These are phyloP conservation scores for Skeletonema potamos DNA, from an alignment of 108 stramenopile genomes.

Conservation along the genomic window DNA sequence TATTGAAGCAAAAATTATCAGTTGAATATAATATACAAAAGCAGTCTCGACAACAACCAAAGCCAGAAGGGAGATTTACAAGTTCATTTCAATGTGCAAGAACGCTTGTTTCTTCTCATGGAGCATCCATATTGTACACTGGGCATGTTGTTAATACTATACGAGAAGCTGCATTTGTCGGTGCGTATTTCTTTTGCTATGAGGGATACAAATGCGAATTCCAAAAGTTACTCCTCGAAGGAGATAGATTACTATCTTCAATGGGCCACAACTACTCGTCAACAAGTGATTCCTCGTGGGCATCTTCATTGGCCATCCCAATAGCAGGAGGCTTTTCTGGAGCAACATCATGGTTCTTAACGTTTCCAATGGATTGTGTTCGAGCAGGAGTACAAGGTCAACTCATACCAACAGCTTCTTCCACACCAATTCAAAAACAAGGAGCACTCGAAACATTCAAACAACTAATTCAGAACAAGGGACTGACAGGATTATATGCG, in stretches of 20 bases:
- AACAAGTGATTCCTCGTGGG: slow-evolving; percentile 2
- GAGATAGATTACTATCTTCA: slow-evolving; percentile 21
- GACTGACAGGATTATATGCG: slow-evolving; percentile 77
- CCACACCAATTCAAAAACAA: slow-evolving; percentile 27
- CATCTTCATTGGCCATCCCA: slow-evolving; percentile 65
- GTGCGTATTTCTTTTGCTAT: slow-evolving; percentile 87
- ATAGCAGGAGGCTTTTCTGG: slow-evolving; percentile 87
- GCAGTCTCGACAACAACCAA: slow-evolving; percentile 12
- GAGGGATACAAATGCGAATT: slow-evolving; percentile 71
- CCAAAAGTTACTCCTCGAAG: slow-evolving; percentile 1
- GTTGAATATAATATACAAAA: slow-evolving; percentile 2
- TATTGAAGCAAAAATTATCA: background rate
- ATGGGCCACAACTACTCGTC: background rate
- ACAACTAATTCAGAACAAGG: slow-evolving; percentile 61
- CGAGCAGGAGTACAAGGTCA: slow-evolving; percentile 86
- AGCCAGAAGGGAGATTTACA: slow-evolving; percentile 48
- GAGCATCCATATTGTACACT: slow-evolving; percentile 67
- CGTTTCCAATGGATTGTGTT: slow-evolving; percentile 89
- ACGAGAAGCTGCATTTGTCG: slow-evolving; percentile 81
- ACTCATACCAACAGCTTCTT: slow-evolving; percentile 20
- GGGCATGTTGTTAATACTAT: slow-evolving; percentile 85
- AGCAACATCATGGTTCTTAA: slow-evolving; percentile 83
- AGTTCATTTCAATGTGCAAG: slow-evolving; percentile 68
- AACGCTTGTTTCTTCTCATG: slow-evolving; percentile 59
- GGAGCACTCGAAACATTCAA: slow-evolving; percentile 49